phyloP scores from a whole-genome alignment of 2,329 filamentous ascomycete genomes.

The Calcarisporium arbuscula region DNA sequence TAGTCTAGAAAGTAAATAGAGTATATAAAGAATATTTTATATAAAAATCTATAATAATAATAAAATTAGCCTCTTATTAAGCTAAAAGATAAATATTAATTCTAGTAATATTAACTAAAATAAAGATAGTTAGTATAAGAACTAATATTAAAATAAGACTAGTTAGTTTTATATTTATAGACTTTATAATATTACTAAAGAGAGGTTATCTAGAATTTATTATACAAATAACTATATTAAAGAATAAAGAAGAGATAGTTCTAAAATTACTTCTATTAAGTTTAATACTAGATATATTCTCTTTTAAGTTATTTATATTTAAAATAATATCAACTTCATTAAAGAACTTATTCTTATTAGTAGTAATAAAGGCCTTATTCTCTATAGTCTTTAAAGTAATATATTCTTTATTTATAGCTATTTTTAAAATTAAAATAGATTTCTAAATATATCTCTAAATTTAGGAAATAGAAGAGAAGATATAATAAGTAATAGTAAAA shows the following conservation, averaged over 20 bases:
- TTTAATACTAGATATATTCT: no score
- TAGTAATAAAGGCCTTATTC: constrained; percentile 3
- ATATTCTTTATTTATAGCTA: background rate
- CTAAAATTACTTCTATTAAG: no score
- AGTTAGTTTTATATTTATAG: background rate
- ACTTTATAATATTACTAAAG: background rate
- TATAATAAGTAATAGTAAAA: constrained; percentile 13
- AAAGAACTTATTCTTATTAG: no score
- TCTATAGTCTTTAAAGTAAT: background rate
- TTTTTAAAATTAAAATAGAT: background rate
- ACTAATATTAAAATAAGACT: background rate
- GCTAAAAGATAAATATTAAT: background rate
- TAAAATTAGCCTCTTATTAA: background rate
- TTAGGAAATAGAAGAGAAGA: background rate
- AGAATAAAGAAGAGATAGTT: no score
- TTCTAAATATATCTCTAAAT: background rate
- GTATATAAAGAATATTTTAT: background rate
- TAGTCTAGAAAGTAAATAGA: no score
- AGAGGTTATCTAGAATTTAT: background rate
- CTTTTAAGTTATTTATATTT: no score
- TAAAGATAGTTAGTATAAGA: background rate
- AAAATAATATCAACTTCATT: background rate
- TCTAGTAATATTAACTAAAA: background rate
- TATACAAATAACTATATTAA: background rate
- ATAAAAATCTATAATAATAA: background rate